These are phyloP conservation scores for Solanum pennellii DNA, from an alignment of 257 asterid genomes.

Conservation along the genomic window DNA sequence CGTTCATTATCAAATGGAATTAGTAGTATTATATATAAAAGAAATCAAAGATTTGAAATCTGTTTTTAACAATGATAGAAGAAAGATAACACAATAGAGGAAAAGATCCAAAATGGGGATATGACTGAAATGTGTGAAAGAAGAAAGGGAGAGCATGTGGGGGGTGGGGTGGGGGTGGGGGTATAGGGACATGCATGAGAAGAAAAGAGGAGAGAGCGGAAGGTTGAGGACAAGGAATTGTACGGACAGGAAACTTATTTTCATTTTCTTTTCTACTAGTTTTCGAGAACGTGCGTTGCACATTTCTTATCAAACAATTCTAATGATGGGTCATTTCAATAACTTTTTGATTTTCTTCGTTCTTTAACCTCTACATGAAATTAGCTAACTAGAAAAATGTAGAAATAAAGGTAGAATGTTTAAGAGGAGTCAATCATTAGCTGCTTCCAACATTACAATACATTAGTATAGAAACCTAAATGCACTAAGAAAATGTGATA, in stretches of 20 bases:
- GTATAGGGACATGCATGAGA: not conserved
- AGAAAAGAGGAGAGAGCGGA: not conserved
- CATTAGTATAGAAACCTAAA: too few species aligned
- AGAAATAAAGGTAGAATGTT: too few species aligned
- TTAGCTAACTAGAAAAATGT: too few species aligned
- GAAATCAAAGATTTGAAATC: not conserved
- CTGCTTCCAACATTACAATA: too few species aligned
- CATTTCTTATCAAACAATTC: too few species aligned
- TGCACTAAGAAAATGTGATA: too few species aligned
- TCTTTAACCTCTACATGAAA: too few species aligned
- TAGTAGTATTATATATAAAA: not conserved
- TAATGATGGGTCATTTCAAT: too few species aligned
- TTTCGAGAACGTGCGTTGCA: too few species aligned
- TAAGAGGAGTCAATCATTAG: too few species aligned
- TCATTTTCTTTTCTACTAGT: not conserved
- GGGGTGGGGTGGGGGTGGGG: not conserved
- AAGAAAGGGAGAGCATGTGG: not conserved
- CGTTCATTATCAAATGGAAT: slow-evolving; percentile 3
- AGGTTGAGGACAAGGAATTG: not conserved
- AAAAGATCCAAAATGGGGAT: not conserved
- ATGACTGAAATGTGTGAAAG: not conserved
- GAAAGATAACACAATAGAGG: too few species aligned
- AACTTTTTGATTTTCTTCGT: too few species aligned
- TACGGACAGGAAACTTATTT: not conserved
- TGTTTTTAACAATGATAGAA: not conserved